Evolutionary conservation across 2,329 filamentous ascomycete species (phyloP).

Genomic region (Anisogramma anomala): DNA sequence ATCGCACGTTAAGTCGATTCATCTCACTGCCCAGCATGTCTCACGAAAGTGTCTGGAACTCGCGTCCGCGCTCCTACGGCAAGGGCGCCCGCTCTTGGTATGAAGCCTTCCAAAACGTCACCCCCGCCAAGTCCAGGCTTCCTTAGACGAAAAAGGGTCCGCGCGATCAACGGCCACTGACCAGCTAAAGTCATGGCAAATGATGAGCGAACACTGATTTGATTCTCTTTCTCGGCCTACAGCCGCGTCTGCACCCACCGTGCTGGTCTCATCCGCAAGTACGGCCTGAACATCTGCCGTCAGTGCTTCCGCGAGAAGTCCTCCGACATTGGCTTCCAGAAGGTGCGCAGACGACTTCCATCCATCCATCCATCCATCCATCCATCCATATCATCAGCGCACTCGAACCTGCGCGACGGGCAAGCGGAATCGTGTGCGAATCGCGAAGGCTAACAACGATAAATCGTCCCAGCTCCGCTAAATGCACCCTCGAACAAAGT

Average conservation of each 20-base stretch:
- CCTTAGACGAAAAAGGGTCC: too few relatives aligned
- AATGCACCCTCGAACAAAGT: slow-evolving; percentile 8
- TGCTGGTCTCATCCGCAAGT: slow-evolving; percentile 99
- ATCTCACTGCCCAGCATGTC: slow-evolving; percentile 39
- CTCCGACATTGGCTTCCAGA: slow-evolving; percentile 61
- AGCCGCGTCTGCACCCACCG: slow-evolving; percentile 75
- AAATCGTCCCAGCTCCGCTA: slow-evolving; percentile 10
- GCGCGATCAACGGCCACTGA: too few relatives aligned
- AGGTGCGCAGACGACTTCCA: slow-evolving; percentile 35
- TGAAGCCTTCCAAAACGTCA: slow-evolving; percentile 31
- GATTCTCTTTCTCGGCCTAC: slow-evolving; percentile 17
- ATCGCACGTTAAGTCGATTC: slow-evolving; percentile 14
- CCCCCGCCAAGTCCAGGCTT: too few relatives aligned
- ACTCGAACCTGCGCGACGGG: too few relatives aligned
- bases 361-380: too few relatives aligned
- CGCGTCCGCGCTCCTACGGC: slow-evolving; percentile 91
- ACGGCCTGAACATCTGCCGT: slow-evolving; percentile 84
- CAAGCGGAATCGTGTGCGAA: too few relatives aligned
- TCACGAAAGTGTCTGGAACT: slow-evolving; percentile 98
- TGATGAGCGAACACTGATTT: slow-evolving; percentile 12
- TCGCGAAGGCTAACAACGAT: background rate
- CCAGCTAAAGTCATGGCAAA: background rate
- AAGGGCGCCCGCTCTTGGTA: slow-evolving; percentile 94
- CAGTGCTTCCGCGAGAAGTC: slow-evolving; percentile 69
- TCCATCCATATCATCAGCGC: too few relatives aligned